These are phyloP conservation scores for Colletotrichum chrysophilum DNA, from an alignment of 2,329 filamentous ascomycete species.

Conservation along the genomic window DNA sequence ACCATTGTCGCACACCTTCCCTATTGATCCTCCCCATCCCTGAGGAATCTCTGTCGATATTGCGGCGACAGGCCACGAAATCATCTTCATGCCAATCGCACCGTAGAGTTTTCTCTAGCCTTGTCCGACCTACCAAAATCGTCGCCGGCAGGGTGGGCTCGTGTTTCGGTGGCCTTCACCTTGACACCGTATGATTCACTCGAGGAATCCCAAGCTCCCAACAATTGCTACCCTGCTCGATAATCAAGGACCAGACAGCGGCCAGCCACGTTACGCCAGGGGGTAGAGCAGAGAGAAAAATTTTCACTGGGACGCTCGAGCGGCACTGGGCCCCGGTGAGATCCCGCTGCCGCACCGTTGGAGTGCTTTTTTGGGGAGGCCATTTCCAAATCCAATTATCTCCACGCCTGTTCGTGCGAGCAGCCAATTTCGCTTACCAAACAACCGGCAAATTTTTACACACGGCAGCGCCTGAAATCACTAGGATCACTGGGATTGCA, in stretches of 20 bases:
- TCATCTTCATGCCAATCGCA: constrained; percentile 9
- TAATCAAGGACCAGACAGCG: constrained; percentile 6
- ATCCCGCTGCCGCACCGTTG: constrained; percentile 1
- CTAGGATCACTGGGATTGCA: neutral
- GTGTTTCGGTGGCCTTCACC: constrained; percentile 16
- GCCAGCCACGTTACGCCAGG: constrained; percentile 17
- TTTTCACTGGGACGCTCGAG: constrained; percentile 17
- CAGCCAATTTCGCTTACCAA: constrained; percentile 18
- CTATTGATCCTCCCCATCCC: neutral
- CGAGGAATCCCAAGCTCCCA: constrained; percentile 15
- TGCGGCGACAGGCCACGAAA: neutral
- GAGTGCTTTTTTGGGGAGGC: constrained; percentile 2
- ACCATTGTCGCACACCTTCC: neutral
- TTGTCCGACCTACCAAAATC: neutral
- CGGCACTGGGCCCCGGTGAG: constrained; percentile 4
- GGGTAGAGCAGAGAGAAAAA: neutral
- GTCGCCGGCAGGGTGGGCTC: neutral
- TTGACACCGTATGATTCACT: constrained; percentile 17
- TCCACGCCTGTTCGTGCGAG: constrained; percentile 11
- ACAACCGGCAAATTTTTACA: constrained; percentile 11
- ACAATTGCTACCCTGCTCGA: constrained; percentile 8
- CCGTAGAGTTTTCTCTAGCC: neutral
- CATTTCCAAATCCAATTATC: constrained; percentile 9
- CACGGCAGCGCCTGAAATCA: constrained; percentile 6
- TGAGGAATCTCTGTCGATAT: constrained; percentile 9